phyloP scores from a whole-genome alignment of 192 early-diverging fungal species.

The Coemansia pectinata region DNA sequence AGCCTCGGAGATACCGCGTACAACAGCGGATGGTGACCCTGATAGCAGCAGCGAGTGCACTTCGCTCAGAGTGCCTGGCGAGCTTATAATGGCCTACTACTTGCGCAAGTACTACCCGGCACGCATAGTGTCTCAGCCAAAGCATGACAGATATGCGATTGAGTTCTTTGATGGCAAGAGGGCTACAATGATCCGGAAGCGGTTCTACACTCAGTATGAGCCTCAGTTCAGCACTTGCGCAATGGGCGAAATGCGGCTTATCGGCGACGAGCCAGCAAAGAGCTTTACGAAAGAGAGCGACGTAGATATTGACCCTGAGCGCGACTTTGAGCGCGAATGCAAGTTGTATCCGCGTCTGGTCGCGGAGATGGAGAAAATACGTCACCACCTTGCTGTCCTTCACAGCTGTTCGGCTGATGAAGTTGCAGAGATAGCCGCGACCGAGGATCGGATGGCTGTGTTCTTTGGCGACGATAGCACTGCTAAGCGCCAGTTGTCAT shows the following conservation, averaged over 20 bases:
- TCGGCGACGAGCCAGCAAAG: constrained; percentile 35
- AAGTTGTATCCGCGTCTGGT: constrained; percentile 20
- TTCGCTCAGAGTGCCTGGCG: constrained; percentile 41
- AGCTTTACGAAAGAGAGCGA: background rate
- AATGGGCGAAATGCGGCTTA: constrained; percentile 31
- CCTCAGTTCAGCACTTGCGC: constrained; percentile 39
- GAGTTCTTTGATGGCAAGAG: constrained; percentile 43
- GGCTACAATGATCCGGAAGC: constrained; percentile 8
- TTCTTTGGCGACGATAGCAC: constrained; percentile 35
- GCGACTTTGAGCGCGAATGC: constrained; percentile 36
- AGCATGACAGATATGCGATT: constrained; percentile 18
- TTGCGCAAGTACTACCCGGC: constrained; percentile 51
- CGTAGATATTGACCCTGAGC: constrained; percentile 12
- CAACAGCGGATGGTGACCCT: constrained; percentile 10
- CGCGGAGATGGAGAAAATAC: constrained; percentile 13
- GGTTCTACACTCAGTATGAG: constrained; percentile 49
- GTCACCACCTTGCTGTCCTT: constrained; percentile 26
- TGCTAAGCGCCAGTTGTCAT: constrained; percentile 23
- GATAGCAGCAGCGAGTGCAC: constrained; percentile 8
- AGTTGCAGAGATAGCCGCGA: constrained; percentile 10
- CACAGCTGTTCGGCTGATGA: constrained; percentile 31
- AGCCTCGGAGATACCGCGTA: constrained; percentile 23
- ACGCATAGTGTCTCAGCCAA: constrained; percentile 17
- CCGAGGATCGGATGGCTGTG: constrained; percentile 26
- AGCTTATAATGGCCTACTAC: constrained; percentile 37